phyloP scores from a whole-genome alignment of 257 asterid genomes.

The Echites panduratus region DNA sequence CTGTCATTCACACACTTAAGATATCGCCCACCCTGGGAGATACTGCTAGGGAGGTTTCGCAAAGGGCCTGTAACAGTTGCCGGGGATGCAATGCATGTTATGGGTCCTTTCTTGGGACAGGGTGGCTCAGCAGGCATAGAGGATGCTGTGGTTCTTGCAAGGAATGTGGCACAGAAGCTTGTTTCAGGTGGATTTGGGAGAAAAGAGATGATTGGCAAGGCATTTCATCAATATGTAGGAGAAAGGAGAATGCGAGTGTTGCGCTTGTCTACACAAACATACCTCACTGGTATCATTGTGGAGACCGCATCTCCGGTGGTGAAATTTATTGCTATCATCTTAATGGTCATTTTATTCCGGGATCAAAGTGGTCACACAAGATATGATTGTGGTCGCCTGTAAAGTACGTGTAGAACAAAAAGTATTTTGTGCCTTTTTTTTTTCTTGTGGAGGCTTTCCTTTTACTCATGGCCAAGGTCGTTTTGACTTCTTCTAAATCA shows the following conservation, averaged over 20 bases:
- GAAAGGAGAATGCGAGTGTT: conserved; percentile 34
- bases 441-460: too few relatives aligned
- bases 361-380: conserved; percentile 19
- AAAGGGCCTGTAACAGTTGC: conserved; percentile 28
- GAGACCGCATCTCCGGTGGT: conserved; percentile 10
- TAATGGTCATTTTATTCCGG: conserved; percentile 17
- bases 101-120: conserved; percentile 42
- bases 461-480: too few relatives aligned
- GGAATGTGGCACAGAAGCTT: conserved; percentile 26
- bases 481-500: too few relatives aligned
- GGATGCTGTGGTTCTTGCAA: conserved; percentile 41
- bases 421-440: too few relatives aligned
- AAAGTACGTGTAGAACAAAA: neutral
- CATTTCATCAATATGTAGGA: conserved; percentile 25
- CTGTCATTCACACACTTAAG: conserved; percentile 28
- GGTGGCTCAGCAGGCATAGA: conserved; percentile 37
- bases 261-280: conserved; percentile 25
- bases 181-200: neutral
- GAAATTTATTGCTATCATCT: conserved; percentile 1
- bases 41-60: conserved; percentile 21
- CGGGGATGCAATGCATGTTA: conserved; percentile 47
- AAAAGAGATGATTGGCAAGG: conserved; percentile 9
- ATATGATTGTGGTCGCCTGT: conserved; percentile 30
- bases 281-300: conserved; percentile 19
- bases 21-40: conserved; percentile 40